Evolutionary conservation across 352 stramenopile species (phyloP).

Genomic region (Phytophthora nicotianae): DNA sequence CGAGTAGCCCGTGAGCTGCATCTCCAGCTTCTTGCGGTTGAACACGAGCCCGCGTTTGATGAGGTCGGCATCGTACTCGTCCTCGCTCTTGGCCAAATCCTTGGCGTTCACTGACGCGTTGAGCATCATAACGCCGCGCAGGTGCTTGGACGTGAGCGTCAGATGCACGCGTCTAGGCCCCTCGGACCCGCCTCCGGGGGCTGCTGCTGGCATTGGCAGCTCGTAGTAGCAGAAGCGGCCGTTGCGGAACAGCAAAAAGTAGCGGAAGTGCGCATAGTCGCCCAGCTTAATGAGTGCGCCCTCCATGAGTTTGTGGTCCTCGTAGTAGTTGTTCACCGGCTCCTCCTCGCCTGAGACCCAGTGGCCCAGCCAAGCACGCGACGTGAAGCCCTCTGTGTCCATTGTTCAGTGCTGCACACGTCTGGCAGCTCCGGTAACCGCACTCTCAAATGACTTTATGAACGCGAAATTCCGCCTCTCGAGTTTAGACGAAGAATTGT

Average conservation of each 20-base stretch:
- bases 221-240: background rate
- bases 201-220: conserved; percentile 49
- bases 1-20: conserved; percentile 66
- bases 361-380: background rate
- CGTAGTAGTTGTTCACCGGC: background rate
- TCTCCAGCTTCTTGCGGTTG: conserved; percentile 72
- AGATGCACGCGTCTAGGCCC: too few species aligned
- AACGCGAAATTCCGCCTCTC: background rate
- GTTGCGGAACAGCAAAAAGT: conserved; percentile 60
- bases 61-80: conserved; percentile 53
- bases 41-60: conserved; percentile 43
- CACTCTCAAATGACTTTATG: conserved; percentile 5
- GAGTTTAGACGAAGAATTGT: background rate
- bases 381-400: conserved; percentile 14
- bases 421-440: background rate
- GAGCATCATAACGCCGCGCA: conserved; percentile 80
- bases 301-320: conserved; percentile 70
- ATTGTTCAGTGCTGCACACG: conserved; percentile 9
- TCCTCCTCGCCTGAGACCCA: background rate
- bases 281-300: conserved; percentile 78
- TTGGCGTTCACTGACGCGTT: conserved; percentile 18
- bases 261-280: conserved; percentile 80
- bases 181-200: conserved; percentile 19
- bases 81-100: conserved; percentile 43
- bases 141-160: conserved; percentile 67